These are phyloP conservation scores for Aspergillus chevalieri DNA, from an alignment of 2,329 filamentous ascomycete genomes.

Conservation along the genomic window DNA sequence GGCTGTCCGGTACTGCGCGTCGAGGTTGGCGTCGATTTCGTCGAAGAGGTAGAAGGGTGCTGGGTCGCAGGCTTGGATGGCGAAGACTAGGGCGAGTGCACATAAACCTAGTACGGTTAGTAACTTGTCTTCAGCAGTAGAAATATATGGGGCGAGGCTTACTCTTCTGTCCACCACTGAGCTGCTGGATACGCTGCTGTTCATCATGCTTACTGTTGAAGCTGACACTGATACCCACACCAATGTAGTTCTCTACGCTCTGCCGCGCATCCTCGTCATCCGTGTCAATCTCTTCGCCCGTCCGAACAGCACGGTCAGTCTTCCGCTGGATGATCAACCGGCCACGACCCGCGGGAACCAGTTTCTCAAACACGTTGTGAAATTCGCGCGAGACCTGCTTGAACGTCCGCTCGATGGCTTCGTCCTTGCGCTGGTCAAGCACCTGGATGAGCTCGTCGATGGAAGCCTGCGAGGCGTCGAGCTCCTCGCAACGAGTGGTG, in stretches of 20 bases:
- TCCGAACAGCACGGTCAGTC: slow-evolving; percentile 62
- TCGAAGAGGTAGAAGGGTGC: slow-evolving; percentile 99
- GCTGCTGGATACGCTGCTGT: slow-evolving; percentile 94
- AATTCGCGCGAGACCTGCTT: slow-evolving; percentile 96
- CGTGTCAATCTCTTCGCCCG: slow-evolving; percentile 62
- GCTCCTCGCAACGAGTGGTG: slow-evolving; percentile 74
- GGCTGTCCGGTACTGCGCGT: slow-evolving; percentile 94
- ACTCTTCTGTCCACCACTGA: slow-evolving; percentile 97
- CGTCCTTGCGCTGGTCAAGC: slow-evolving; percentile 91
- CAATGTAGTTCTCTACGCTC: slow-evolving; percentile 86
- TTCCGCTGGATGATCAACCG: slow-evolving; percentile 88
- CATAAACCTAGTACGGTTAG: slow-evolving; percentile 62
- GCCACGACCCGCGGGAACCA: slow-evolving; percentile 89
- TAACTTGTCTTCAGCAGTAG: background rate
- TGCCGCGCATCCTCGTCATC: slow-evolving; percentile 57
- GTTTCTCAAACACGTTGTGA: slow-evolving; percentile 83
- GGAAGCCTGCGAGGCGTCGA: slow-evolving; percentile 76
- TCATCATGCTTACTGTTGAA: slow-evolving; percentile 99
- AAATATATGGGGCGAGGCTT: slow-evolving; percentile 32
- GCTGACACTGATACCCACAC: slow-evolving; percentile 92
- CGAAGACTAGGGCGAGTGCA: slow-evolving; percentile 94
- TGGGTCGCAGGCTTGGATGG: slow-evolving; percentile 95
- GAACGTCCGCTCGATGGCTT: slow-evolving; percentile 96
- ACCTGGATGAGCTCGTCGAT: slow-evolving; percentile 91
- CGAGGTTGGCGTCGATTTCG: slow-evolving; percentile 96